A percentile compares a stretch with the other conserved stretches of the same genome.
phyloP scores from a whole-genome alignment of 2,329 filamentous ascomycete genomes.

The Whalleya microplaca region DNA sequence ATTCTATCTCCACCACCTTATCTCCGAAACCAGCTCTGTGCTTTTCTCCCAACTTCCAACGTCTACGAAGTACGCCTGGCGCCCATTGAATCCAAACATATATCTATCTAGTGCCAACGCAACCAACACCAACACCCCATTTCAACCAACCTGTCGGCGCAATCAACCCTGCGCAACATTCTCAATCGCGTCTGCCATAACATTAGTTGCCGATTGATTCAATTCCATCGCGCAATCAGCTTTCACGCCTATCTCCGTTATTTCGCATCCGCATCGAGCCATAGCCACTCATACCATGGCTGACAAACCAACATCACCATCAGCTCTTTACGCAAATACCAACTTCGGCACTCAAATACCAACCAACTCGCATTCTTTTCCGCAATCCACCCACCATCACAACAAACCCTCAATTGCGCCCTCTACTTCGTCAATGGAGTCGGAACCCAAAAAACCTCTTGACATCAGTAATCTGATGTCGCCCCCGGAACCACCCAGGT shows the following conservation, averaged over 20 bases:
- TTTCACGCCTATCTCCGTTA: constrained; percentile 36
- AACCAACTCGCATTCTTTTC: constrained; percentile 11
- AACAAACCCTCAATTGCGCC: constrained; percentile 25
- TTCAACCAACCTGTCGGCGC: constrained; percentile 5
- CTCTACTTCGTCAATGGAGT: constrained; percentile 11
- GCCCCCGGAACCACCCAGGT: constrained; percentile 58
- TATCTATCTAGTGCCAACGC: constrained; percentile 5
- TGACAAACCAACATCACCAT: constrained; percentile 36
- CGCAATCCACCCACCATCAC: constrained; percentile 8
- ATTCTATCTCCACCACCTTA: constrained; percentile 21
- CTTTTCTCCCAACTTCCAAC: constrained; percentile 27
- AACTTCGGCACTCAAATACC: constrained; percentile 20
- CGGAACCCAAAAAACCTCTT: constrained; percentile 44
- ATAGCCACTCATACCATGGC: constrained; percentile 27
- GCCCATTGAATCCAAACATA: constrained; percentile 3
- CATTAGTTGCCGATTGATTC: constrained; percentile 26
- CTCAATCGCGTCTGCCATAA: constrained; percentile 17
- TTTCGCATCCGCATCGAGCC: constrained; percentile 21
- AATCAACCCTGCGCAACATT: constrained; percentile 1
- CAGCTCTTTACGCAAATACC: constrained; percentile 24
- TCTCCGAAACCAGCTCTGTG: constrained; percentile 30
- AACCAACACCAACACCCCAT: constrained; percentile 6
- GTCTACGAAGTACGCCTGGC: background rate
- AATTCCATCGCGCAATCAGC: constrained; percentile 27
- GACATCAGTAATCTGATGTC: constrained; percentile 64